A percentile compares a stretch with the other conserved stretches of the same genome.
Evolutionary conservation across 768 basidiomycete genomes (phyloP).

Genomic region (Grammothele lineata): DNA sequence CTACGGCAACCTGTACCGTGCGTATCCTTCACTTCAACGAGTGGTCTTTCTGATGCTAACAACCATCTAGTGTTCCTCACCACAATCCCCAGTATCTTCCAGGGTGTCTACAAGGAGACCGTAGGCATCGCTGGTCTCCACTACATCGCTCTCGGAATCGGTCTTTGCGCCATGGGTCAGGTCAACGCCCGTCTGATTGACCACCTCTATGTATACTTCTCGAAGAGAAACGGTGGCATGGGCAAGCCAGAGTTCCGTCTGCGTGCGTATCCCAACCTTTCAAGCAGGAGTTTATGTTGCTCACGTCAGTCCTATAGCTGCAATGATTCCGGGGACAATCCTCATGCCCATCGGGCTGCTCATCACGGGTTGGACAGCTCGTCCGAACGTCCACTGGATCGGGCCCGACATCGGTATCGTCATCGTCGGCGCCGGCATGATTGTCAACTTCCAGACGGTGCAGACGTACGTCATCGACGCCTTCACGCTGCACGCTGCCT

Average conservation of each 20-base stretch:
- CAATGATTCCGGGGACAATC: slow-evolving; percentile 53
- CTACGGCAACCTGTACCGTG: slow-evolving; percentile 60
- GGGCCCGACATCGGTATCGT: slow-evolving; percentile 60
- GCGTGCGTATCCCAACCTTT: slow-evolving; percentile 27
- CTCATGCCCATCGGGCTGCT: slow-evolving; percentile 66
- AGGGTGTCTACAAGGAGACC: slow-evolving; percentile 46
- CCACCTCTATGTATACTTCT: slow-evolving; percentile 46
- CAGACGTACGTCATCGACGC: slow-evolving; percentile 67
- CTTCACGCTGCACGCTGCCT: slow-evolving; percentile 65
- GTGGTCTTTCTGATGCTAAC: neutral
- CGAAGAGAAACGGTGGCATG: slow-evolving; percentile 46
- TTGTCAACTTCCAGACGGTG: slow-evolving; percentile 58
- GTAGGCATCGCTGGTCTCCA: slow-evolving; percentile 62
- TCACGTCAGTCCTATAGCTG: too few species aligned
- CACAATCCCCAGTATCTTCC: slow-evolving; percentile 57
- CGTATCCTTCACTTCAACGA: slow-evolving; percentile 22
- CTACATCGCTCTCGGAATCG: slow-evolving; percentile 68
- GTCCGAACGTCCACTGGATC: slow-evolving; percentile 61
- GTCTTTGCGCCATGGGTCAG: slow-evolving; percentile 37
- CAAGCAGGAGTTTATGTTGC: neutral
- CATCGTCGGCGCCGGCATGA: slow-evolving; percentile 51
- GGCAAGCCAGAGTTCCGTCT: slow-evolving; percentile 54
- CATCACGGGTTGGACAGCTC: slow-evolving; percentile 67
- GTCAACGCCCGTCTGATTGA: slow-evolving; percentile 57
- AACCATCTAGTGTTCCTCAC: slow-evolving; percentile 54